Conservation (phyloP, 371 early-diverging fungal species). For the Mucor piriformis region DNA sequence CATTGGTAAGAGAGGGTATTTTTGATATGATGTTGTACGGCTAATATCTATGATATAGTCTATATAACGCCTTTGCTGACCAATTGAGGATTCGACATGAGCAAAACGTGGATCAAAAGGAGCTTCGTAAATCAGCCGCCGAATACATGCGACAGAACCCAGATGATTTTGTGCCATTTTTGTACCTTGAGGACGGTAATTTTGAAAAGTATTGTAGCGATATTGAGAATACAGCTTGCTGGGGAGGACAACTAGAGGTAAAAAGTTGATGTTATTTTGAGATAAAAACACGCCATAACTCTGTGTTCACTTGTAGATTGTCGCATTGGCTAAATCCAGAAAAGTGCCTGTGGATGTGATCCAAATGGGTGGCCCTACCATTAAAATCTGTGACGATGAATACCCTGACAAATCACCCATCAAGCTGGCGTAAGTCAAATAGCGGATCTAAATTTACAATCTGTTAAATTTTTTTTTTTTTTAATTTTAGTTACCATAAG, state of each 20-base stretch:
- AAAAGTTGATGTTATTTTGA: background rate
- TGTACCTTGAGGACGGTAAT: slow-evolving; percentile 81
- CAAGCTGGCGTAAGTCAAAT: slow-evolving; percentile 70
- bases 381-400: slow-evolving; percentile 78
- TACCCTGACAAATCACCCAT: slow-evolving; percentile 65
- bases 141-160: slow-evolving; percentile 75
- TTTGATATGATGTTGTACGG: background rate
- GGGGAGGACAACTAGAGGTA: slow-evolving; percentile 97
- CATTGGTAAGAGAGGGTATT: slow-evolving; percentile 66
- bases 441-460: background rate
- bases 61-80: slow-evolving; percentile 88
- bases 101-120: slow-evolving; percentile 51
- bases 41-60: slow-evolving; percentile 43
- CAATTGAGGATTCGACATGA: slow-evolving; percentile 67
- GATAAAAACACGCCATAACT: background rate
- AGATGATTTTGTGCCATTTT: slow-evolving; percentile 90
- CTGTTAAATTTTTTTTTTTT: background rate
- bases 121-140: slow-evolving; percentile 74
- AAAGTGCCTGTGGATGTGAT: slow-evolving; percentile 74
- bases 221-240: slow-evolving; percentile 79
- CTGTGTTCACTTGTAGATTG: slow-evolving; percentile 54
- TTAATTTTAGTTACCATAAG: slow-evolving; percentile 73
- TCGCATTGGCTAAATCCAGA: slow-evolving; percentile 75
- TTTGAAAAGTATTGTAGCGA: slow-evolving; percentile 78
- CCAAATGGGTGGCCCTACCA: slow-evolving; percentile 75